Percentiles rank a stretch among this genome's conserved stretches.
Conservation (phyloP, 257 asterid genomes). For the Cynanchum wilfordii region DNA sequence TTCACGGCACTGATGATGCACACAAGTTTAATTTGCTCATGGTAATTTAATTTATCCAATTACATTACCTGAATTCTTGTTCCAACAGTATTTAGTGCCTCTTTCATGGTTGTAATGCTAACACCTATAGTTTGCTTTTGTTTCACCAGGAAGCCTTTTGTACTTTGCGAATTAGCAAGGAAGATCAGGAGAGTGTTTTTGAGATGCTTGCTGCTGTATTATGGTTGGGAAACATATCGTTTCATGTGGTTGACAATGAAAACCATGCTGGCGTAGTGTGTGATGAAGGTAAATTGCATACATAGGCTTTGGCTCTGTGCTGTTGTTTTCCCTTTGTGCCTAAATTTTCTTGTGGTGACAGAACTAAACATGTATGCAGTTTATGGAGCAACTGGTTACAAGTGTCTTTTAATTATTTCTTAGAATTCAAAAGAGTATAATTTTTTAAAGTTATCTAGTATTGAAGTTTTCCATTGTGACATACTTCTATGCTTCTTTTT, state of each 20-base stretch:
- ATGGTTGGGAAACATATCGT: slow-evolving; percentile 95
- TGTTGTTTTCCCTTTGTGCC: slow-evolving; percentile 7
- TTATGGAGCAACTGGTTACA: neutral
- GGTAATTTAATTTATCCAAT: slow-evolving; percentile 20
- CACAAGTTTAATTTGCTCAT: slow-evolving; percentile 50
- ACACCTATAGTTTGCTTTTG: slow-evolving; percentile 16
- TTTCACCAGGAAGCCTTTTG: slow-evolving; percentile 67
- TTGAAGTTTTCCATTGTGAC: neutral
- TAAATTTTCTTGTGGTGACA: neutral
- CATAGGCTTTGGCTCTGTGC: neutral
- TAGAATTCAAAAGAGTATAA: neutral
- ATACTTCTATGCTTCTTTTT: neutral
- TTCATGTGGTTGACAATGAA: slow-evolving; percentile 58
- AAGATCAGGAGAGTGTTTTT: slow-evolving; percentile 67
- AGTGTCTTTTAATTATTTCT: neutral
- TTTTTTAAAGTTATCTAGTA: neutral
- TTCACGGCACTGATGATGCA: slow-evolving; percentile 56
- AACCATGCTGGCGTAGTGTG: slow-evolving; percentile 61
- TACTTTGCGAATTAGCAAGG: slow-evolving; percentile 55
- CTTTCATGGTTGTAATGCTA: neutral
- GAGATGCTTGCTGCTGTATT: slow-evolving; percentile 86
- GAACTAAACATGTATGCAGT: neutral
- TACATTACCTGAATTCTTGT: neutral
- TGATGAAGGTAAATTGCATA: slow-evolving; percentile 66
- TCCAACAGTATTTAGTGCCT: neutral